These are phyloP conservation scores for Coemansia sp. DNA, from an alignment of 192 early-diverging fungal genomes.

Conservation along the genomic window DNA sequence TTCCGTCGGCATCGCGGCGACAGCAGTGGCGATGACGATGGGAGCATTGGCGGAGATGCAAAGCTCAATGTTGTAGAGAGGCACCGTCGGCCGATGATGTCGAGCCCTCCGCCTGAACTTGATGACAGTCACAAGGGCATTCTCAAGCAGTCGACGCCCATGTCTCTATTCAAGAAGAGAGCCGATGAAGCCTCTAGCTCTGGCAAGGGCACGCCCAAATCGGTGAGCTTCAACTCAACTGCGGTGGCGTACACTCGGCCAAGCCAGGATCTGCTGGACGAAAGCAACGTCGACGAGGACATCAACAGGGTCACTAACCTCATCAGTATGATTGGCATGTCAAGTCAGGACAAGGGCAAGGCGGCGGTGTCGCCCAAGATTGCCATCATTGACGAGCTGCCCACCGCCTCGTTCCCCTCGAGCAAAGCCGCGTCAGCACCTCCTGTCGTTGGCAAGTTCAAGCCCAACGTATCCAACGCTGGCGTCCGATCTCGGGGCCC, in stretches of 20 bases:
- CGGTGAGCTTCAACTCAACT: constrained; percentile 23
- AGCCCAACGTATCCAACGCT: constrained; percentile 15
- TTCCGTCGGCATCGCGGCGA: not conserved
- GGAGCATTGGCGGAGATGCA: not conserved
- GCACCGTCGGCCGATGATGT: not conserved
- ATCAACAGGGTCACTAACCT: constrained; percentile 10
- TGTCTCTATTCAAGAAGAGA: constrained; percentile 3
- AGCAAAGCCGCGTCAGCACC: not conserved
- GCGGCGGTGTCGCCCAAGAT: not conserved
- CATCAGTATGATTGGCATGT: constrained; percentile 5
- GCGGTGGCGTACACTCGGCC: constrained; percentile 4
- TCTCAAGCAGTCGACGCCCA: constrained; percentile 13
- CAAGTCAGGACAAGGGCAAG: not conserved
- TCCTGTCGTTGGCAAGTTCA: constrained; percentile 16
- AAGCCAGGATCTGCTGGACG: constrained; percentile 18
- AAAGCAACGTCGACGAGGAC: constrained; percentile 19
- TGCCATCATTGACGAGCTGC: not conserved
- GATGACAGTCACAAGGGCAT: constrained; percentile 15
- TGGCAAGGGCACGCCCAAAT: constrained; percentile 4
- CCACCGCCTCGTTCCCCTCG: not conserved
- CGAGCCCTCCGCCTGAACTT: not conserved
- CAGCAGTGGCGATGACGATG: not conserved
- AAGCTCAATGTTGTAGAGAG: constrained; percentile 17
- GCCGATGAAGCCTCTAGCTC: not conserved
- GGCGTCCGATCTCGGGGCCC: constrained; percentile 1